Conservation (phyloP, 169 alveolate genomes). For the Perkinsus olseni region DNA sequence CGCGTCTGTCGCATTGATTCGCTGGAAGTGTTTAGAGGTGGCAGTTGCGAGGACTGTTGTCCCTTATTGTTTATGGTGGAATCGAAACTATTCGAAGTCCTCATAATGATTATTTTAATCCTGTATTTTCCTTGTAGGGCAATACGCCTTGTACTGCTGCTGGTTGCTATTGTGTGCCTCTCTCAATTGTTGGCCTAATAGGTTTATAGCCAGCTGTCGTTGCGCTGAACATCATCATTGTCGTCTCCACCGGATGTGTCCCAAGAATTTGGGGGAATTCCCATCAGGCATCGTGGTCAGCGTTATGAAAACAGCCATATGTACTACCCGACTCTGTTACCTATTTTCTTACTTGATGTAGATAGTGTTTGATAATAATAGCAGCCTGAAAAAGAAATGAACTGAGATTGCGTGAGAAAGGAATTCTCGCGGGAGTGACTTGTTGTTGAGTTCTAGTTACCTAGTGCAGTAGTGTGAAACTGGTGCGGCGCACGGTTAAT, state of each 20-base stretch:
- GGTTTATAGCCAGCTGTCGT: not conserved
- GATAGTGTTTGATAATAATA: not conserved
- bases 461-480: too few relatives aligned
- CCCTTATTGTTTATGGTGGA: not conserved
- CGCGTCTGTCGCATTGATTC: not conserved
- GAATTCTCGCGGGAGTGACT: not conserved
- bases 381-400: not conserved
- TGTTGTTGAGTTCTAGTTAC: not conserved
- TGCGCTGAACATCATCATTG: not conserved
- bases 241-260: not conserved
- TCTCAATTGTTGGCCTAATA: not conserved
- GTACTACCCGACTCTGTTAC: not conserved
- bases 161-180: not conserved
- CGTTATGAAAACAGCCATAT: not conserved
- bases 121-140: not conserved
- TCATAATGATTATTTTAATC: not conserved
- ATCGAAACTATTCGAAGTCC: not conserved
- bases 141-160: not conserved
- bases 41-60: not conserved
- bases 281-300: not conserved
- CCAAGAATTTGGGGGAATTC: not conserved
- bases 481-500: too few relatives aligned
- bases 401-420: not conserved
- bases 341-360: not conserved
- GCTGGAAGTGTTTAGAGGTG: not conserved